Percentiles rank a stretch among this genome's conserved stretches.
phyloP scores from a whole-genome alignment of 768 basidiomycete genomes.

The Tricholoma matsutake region DNA sequence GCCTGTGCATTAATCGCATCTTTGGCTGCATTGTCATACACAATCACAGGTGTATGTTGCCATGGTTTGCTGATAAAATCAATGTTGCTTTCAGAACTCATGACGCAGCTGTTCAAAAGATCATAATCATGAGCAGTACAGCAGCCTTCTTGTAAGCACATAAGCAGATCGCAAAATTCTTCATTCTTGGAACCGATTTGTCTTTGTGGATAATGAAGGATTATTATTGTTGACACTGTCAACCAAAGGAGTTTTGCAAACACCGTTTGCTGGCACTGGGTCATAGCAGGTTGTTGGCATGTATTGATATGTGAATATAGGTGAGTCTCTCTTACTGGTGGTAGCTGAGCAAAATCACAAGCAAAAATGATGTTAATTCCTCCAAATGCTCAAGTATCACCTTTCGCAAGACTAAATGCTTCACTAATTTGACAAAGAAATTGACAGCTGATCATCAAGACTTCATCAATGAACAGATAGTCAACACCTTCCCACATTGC shows the following conservation, averaged over 20 bases:
- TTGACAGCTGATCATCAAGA: not conserved
- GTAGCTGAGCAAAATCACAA: not conserved
- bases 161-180: not conserved
- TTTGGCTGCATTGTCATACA: too few species aligned
- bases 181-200: not conserved
- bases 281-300: too few species aligned
- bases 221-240: not conserved
- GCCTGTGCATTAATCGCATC: constrained; percentile 4
- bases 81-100: not conserved
- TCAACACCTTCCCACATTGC: too few species aligned
- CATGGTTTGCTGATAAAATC: not conserved
- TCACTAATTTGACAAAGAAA: too few species aligned
- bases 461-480: not conserved
- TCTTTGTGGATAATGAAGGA: not conserved
- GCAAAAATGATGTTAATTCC: not conserved
- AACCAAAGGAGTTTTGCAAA: too few species aligned
- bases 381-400: too few species aligned
- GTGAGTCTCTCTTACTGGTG: too few species aligned
- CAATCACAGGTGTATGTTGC: too few species aligned
- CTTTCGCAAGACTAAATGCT: too few species aligned
- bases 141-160: not conserved
- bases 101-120: not conserved
- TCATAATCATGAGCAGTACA: constrained; percentile 3
- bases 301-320: too few species aligned
- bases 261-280: too few species aligned